Percentiles rank a stretch among this genome's conserved stretches.
These are phyloP conservation scores for Monilinia vaccinii-corymbosi DNA, from an alignment of 2,329 filamentous ascomycete species.

Conservation along the genomic window DNA sequence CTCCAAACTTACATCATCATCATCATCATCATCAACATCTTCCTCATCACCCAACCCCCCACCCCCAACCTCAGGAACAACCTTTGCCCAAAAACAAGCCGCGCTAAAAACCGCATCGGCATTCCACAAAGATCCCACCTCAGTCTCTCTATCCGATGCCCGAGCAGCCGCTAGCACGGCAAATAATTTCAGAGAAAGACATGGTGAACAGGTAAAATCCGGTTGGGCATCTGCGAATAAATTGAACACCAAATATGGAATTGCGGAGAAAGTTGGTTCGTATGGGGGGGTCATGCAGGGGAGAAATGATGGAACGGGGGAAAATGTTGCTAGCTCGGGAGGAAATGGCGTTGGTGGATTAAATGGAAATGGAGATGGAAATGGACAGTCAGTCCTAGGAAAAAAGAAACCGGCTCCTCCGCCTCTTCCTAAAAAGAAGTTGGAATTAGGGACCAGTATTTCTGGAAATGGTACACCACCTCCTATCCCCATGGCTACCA, in stretches of 20 bases:
- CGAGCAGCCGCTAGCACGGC: conserved; percentile 42
- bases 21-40: conserved; percentile 12
- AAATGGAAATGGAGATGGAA: not conserved
- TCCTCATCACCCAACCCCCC: conserved; percentile 26
- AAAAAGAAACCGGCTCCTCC: conserved; percentile 32
- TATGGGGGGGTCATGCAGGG: conserved; percentile 13
- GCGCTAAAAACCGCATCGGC: conserved; percentile 42
- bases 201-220: conserved; percentile 48
- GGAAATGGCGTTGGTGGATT: not conserved
- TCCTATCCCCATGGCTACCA: conserved; percentile 27
- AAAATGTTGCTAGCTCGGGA: conserved; percentile 8
- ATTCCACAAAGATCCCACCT: conserved; percentile 42
- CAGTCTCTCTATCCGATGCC: conserved; percentile 42
- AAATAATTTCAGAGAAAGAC: conserved; percentile 49
- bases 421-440: conserved; percentile 26
- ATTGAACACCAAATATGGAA: conserved; percentile 28
- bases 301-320: conserved; percentile 11
- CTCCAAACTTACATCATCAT: conserved; percentile 16
- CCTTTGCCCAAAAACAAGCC: conserved; percentile 46
- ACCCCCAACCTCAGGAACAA: conserved; percentile 35
- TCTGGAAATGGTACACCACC: conserved; percentile 16
- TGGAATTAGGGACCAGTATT: conserved; percentile 12
- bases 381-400: conserved; percentile 4
- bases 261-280: conserved; percentile 25
- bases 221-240: conserved; percentile 37